phyloP scores from a whole-genome alignment of 768 basidiomycete species.

The Tulasnella sp. region DNA sequence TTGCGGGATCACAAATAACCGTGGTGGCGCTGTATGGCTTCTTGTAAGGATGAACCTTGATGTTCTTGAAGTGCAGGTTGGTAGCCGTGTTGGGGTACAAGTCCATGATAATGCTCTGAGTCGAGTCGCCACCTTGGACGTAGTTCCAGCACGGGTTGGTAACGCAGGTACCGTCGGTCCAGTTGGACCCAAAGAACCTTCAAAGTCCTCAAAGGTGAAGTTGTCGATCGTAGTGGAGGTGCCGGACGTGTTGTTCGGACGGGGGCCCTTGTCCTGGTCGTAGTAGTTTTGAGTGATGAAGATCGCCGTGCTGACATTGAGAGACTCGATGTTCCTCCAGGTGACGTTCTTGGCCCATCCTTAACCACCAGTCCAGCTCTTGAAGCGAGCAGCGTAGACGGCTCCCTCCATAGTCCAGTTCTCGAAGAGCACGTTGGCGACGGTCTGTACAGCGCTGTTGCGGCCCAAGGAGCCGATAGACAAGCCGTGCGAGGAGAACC shows the following conservation, averaged over 20 bases:
- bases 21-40: constrained; percentile 19
- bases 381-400: constrained; percentile 48
- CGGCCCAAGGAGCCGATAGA: constrained; percentile 48
- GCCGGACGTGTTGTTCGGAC: constrained; percentile 40
- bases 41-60: constrained; percentile 25
- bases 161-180: constrained; percentile 59
- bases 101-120: constrained; percentile 57
- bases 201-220: constrained; percentile 53
- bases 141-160: constrained; percentile 59
- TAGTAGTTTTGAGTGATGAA: constrained; percentile 57
- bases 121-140: constrained; percentile 48
- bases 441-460: constrained; percentile 41
- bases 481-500: constrained; percentile 48
- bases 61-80: constrained; percentile 21
- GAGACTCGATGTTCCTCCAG: constrained; percentile 45
- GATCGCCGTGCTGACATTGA: constrained; percentile 46
- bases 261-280: constrained; percentile 50
- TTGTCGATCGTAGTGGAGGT: constrained; percentile 57
- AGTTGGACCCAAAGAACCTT: constrained; percentile 43
- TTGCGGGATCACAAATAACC: constrained; percentile 26
- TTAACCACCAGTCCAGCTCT: constrained; percentile 48
- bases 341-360: constrained; percentile 49
- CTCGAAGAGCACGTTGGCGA: constrained; percentile 46
- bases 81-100: constrained; percentile 52
- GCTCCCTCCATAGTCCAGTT: constrained; percentile 51